Evolutionary conservation across 2,329 filamentous ascomycete genomes (phyloP).

Genomic region (Xylariaceae sp.): DNA sequence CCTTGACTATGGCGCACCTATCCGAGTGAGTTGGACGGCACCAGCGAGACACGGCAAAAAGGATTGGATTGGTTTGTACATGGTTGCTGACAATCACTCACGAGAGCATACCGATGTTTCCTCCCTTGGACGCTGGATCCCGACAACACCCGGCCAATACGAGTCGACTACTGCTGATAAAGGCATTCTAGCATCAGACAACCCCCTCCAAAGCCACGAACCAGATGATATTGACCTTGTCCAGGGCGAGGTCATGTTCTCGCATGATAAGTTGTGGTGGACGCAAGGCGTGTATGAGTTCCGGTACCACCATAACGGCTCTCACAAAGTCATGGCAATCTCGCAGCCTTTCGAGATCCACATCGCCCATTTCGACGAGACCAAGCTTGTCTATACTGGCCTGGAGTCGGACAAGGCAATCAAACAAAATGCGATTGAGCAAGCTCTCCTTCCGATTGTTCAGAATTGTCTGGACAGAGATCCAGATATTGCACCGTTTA

Average conservation of each 20-base stretch:
- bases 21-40: conserved; percentile 86
- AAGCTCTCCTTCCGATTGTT: conserved; percentile 74
- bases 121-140: conserved; percentile 84
- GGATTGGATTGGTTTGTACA: conserved; percentile 96
- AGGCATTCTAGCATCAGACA: conserved; percentile 69
- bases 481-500: conserved; percentile 81
- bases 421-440: conserved; percentile 68
- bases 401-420: conserved; percentile 55
- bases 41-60: conserved; percentile 81
- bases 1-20: conserved; percentile 85
- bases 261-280: conserved; percentile 96
- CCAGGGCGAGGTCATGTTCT: conserved; percentile 79
- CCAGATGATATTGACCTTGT: conserved; percentile 54
- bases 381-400: conserved; percentile 52
- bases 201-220: conserved; percentile 49
- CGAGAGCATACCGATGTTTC: conserved; percentile 79
- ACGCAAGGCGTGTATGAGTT: conserved; percentile 95
- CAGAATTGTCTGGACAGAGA: conserved; percentile 91
- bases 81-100: conserved; percentile 88
- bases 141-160: conserved; percentile 71
- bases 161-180: conserved; percentile 71
- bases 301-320: conserved; percentile 90
- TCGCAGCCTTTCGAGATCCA: conserved; percentile 90
- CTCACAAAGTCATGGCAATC: conserved; percentile 90
- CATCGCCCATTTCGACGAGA: conserved; percentile 74